Percentiles rank a stretch among this genome's conserved stretches.
These are phyloP conservation scores for Fusarium acutatum DNA, from an alignment of 2,329 filamentous ascomycete genomes.

Conservation along the genomic window DNA sequence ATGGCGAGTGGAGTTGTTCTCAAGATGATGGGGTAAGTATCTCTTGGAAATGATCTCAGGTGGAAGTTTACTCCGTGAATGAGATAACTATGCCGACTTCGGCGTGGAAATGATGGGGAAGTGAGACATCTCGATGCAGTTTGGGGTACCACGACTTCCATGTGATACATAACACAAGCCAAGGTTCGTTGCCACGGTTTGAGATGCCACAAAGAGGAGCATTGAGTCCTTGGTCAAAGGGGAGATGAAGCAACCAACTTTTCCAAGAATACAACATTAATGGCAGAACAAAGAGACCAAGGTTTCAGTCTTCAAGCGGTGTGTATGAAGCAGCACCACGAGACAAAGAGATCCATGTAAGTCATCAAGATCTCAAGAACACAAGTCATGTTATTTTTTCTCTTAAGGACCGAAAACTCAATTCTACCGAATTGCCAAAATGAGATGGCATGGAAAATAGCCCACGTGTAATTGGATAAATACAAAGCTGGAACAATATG, in stretches of 20 bases:
- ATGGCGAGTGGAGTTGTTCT: slow-evolving; percentile 31
- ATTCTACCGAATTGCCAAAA: slow-evolving; percentile 10
- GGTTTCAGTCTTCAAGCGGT: slow-evolving; percentile 22
- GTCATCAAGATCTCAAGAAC: neutral
- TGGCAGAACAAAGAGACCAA: slow-evolving; percentile 10
- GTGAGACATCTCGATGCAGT: slow-evolving; percentile 23
- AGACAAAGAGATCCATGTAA: slow-evolving; percentile 11
- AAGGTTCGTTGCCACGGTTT: slow-evolving; percentile 15
- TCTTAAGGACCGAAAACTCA: neutral
- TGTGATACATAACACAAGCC: slow-evolving; percentile 12
- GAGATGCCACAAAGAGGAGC: neutral
- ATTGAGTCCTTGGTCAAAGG: neutral
- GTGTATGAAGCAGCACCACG: slow-evolving; percentile 6
- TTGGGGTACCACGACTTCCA: slow-evolving; percentile 7
- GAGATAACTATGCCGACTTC: slow-evolving; percentile 11
- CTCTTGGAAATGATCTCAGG: neutral
- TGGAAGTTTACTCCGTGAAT: neutral
- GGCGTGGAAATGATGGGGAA: slow-evolving; percentile 6
- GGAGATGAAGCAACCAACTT: neutral
- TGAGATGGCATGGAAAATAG: slow-evolving; percentile 11
- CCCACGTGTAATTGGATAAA: slow-evolving; percentile 16
- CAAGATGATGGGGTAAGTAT: neutral
- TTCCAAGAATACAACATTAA: slow-evolving; percentile 3
- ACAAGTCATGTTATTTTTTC: neutral
- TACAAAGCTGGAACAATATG: slow-evolving; percentile 3